A percentile compares a stretch with the other conserved stretches of the same genome.
These are phyloP conservation scores for Pythium plurisporium DNA, from an alignment of 352 stramenopile genomes.

Conservation along the genomic window DNA sequence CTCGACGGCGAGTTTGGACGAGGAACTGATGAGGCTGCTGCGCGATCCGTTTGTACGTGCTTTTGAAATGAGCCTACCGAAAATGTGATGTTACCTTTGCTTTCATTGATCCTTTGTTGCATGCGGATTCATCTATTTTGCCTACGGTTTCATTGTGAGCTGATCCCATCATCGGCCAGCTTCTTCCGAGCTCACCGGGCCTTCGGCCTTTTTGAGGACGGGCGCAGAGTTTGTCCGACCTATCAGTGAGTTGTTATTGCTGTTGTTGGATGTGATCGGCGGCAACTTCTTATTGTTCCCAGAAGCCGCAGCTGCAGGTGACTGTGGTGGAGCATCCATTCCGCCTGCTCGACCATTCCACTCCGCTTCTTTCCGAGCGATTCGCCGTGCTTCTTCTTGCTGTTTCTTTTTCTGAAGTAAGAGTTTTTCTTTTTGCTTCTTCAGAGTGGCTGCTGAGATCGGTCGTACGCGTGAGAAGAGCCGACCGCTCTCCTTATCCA, in stretches of 20 bases:
- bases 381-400: conserved; percentile 49
- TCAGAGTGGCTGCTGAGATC: conserved; percentile 58
- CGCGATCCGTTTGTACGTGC: conserved; percentile 9
- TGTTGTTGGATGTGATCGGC: conserved; percentile 35
- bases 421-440: conserved; percentile 70
- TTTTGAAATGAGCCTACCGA: conserved; percentile 4
- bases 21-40: not conserved
- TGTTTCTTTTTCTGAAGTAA: conserved; percentile 53
- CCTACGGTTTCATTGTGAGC: not conserved
- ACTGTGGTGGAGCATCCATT: conserved; percentile 39
- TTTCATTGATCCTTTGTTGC: not conserved
- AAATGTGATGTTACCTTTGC: conserved; percentile 16
- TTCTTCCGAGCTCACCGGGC: conserved; percentile 8
- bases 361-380: conserved; percentile 66
- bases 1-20: not conserved
- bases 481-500: conserved; percentile 51
- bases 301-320: not conserved
- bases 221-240: conserved; percentile 56
- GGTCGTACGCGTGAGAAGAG: conserved; percentile 58
- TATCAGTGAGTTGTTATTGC: not conserved
- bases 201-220: conserved; percentile 50
- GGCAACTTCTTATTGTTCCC: conserved; percentile 55
- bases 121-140: conserved; percentile 4
- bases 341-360: conserved; percentile 74
- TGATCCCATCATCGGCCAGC: conserved; percentile 4